Percentiles rank a stretch among this genome's conserved stretches.
phyloP scores from a whole-genome alignment of 495 filamentous ascomycete genomes.

The Penicillium tannophilum region DNA sequence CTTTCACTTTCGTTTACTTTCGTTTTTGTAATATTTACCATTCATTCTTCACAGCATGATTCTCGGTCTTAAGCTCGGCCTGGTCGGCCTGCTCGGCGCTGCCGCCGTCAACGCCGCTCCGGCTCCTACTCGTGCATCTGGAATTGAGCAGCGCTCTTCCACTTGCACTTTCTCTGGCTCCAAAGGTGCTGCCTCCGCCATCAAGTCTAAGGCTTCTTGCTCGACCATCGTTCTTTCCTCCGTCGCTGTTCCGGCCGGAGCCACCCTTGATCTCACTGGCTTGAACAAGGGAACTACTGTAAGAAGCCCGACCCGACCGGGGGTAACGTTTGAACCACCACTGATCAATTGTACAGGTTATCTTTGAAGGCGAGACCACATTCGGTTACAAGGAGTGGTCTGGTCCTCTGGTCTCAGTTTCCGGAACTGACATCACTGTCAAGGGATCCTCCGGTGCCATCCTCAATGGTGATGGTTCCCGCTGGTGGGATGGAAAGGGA shows the following conservation, averaged over 20 bases:
- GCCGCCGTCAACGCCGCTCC: constrained; percentile 14
- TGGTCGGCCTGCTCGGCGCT: constrained; percentile 13
- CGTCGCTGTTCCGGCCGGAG: constrained; percentile 54
- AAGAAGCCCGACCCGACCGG: constrained; percentile 6
- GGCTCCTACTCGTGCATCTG: constrained; percentile 27
- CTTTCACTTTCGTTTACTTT: constrained; percentile 6
- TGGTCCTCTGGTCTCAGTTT: constrained; percentile 51
- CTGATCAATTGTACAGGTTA: constrained; percentile 36
- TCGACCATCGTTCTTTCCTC: constrained; percentile 50
- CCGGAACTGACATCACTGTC: constrained; percentile 50
- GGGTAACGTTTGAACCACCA: background rate
- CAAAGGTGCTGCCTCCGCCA: constrained; percentile 34
- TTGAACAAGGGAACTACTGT: constrained; percentile 48
- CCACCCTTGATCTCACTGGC: constrained; percentile 52
- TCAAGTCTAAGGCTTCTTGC: constrained; percentile 49
- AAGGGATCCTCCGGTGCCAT: constrained; percentile 43
- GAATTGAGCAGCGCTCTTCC: constrained; percentile 22
- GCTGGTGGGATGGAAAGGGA: constrained; percentile 57
- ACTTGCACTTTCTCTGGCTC: constrained; percentile 28
- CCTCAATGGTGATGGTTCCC: constrained; percentile 45
- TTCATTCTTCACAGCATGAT: constrained; percentile 12
- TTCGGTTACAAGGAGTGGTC: constrained; percentile 57
- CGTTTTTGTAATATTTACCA: background rate
- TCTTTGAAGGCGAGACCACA: constrained; percentile 54
- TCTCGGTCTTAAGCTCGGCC: constrained; percentile 6